Conservation (phyloP, 2,329 filamentous ascomycete species). For the Colletotrichum sp. region DNA sequence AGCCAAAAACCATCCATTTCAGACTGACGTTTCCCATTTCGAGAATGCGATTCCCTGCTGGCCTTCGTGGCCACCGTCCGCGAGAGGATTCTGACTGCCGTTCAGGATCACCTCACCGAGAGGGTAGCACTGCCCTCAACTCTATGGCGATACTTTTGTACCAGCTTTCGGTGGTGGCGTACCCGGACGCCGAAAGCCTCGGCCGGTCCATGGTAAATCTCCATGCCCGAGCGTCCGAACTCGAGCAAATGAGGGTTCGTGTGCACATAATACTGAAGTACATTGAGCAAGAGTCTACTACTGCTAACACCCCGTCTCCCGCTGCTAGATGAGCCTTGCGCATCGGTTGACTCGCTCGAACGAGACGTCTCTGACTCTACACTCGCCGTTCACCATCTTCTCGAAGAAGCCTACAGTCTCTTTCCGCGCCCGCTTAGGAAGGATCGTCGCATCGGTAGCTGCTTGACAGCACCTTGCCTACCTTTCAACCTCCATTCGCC, state of each 20-base stretch:
- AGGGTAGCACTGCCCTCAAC: slow-evolving; percentile 61
- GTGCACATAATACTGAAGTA: slow-evolving; percentile 40
- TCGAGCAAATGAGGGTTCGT: slow-evolving; percentile 61
- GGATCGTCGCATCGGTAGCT: too few relatives aligned
- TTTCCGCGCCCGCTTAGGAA: too few relatives aligned
- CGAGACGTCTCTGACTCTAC: too few relatives aligned
- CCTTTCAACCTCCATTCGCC: too few relatives aligned
- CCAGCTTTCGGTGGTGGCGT: slow-evolving; percentile 53
- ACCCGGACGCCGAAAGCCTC: slow-evolving; percentile 53
- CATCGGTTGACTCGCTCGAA: too few relatives aligned
- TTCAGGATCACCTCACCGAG: slow-evolving; percentile 61
- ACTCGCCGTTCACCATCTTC: too few relatives aligned
- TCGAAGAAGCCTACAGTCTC: too few relatives aligned
- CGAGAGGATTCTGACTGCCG: slow-evolving; percentile 52
- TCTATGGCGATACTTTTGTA: slow-evolving; percentile 60
- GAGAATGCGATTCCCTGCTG: too few relatives aligned
- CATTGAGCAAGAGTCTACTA: slow-evolving; percentile 35
- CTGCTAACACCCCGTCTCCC: slow-evolving; percentile 23
- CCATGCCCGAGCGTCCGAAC: slow-evolving; percentile 48
- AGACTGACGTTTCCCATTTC: too few relatives aligned
- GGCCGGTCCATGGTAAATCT: slow-evolving; percentile 44
- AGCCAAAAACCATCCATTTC: too few relatives aligned
- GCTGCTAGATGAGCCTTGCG: too few relatives aligned
- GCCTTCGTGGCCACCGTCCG: slow-evolving; percentile 24
- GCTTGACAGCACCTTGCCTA: too few relatives aligned